These are phyloP conservation scores for Komagataella pseudopastoris DNA, from an alignment of 805 yeast species.

Conservation along the genomic window DNA sequence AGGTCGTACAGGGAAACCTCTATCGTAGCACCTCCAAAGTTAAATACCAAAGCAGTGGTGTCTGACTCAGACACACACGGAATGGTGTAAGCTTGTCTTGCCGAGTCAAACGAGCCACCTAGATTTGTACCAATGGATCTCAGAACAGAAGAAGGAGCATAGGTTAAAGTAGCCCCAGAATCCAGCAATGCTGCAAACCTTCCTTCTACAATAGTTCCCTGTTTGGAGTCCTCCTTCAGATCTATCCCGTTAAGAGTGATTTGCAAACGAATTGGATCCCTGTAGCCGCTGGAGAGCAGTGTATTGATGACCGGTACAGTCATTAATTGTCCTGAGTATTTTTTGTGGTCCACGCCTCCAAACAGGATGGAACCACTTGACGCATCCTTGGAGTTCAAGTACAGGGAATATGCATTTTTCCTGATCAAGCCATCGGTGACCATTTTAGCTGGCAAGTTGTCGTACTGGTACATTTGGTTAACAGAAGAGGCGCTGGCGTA, in stretches of 20 bases:
- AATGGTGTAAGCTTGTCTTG: slow-evolving; percentile 30
- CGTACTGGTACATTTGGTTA: slow-evolving; percentile 26
- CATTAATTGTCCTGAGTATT: slow-evolving; percentile 37
- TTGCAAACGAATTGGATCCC: slow-evolving; percentile 30
- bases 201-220: slow-evolving; percentile 12
- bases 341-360: slow-evolving; percentile 60
- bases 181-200: slow-evolving; percentile 32
- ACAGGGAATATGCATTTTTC: slow-evolving; percentile 48
- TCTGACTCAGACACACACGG: slow-evolving; percentile 22
- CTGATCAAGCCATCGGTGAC: slow-evolving; percentile 42
- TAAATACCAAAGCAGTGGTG: slow-evolving; percentile 23
- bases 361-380: slow-evolving; percentile 44
- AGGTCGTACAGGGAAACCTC: slow-evolving; percentile 28
- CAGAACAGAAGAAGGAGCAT: slow-evolving; percentile 23
- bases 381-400: slow-evolving; percentile 29
- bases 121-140: slow-evolving; percentile 14
- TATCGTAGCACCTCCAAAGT: slow-evolving; percentile 47
- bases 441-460: slow-evolving; percentile 54
- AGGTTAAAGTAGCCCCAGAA: slow-evolving; percentile 42
- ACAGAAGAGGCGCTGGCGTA: slow-evolving; percentile 15
- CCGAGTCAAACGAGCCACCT: slow-evolving; percentile 26
- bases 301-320: slow-evolving; percentile 40
- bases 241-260: slow-evolving; percentile 30
- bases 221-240: slow-evolving; percentile 8
- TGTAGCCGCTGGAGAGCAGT: slow-evolving; percentile 16